These are phyloP conservation scores for Trichosporon ovoides DNA, from an alignment of 1,284 basidiomycete genomes.

Conservation along the genomic window DNA sequence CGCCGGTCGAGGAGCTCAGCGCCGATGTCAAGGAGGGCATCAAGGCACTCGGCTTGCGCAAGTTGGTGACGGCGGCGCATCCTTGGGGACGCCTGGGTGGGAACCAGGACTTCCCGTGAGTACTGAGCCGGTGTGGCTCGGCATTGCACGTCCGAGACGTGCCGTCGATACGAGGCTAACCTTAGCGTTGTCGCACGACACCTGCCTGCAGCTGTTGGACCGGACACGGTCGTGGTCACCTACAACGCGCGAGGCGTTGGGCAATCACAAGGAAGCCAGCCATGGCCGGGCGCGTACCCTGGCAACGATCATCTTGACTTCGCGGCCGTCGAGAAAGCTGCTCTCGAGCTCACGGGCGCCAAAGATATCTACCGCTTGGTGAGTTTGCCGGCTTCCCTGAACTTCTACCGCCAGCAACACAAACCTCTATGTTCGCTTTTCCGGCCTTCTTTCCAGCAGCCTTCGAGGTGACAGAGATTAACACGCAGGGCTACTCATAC, in stretches of 20 bases:
- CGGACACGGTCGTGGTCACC: slow-evolving; percentile 28
- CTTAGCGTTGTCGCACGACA: slow-evolving; percentile 30
- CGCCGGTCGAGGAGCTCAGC: not conserved
- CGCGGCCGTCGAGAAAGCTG: slow-evolving; percentile 29
- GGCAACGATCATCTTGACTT: slow-evolving; percentile 31
- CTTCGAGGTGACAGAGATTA: no score
- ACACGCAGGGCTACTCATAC: slow-evolving; percentile 42
- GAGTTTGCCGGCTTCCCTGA: no score
- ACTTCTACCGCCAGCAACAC: no score
- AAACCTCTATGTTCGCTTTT: no score
- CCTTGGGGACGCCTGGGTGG: slow-evolving; percentile 42
- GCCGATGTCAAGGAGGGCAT: not conserved
- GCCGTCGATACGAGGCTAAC: no score
- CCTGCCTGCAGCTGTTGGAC: slow-evolving; percentile 17
- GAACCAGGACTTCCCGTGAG: slow-evolving; percentile 42
- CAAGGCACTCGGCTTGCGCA: slow-evolving; percentile 12
- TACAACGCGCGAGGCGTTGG: slow-evolving; percentile 43
- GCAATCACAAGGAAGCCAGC: slow-evolving; percentile 25
- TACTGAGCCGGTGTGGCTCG: not conserved
- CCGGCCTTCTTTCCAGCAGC: no score
- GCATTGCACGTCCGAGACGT: not conserved
- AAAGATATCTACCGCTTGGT: slow-evolving; percentile 14
- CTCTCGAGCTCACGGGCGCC: slow-evolving; percentile 18
- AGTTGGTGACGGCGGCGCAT: slow-evolving; percentile 37
- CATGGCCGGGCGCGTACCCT: slow-evolving; percentile 26